Base-by-base conservation (phyloP, 1,284 basidiomycete species). In the Fistulina hepatica region DNA sequence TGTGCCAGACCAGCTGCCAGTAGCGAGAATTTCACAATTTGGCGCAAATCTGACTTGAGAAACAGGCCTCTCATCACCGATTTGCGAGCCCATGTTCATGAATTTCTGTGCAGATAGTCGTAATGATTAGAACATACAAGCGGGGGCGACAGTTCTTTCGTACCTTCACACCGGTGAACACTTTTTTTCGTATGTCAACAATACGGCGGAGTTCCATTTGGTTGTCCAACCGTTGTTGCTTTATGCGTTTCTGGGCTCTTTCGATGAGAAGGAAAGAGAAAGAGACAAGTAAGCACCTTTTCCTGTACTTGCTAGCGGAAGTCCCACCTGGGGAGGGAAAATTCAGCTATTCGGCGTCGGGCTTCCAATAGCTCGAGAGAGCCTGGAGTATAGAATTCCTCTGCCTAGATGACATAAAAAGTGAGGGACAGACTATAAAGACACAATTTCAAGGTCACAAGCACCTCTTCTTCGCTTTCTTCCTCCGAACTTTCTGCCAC, bases 351-450 rank as follows among this genome's bases (percentile, higher is more conserved):
- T 46, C 68, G 72, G 53, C 82, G 71, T 44, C 95, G 72, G 34
- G 92, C 80, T 51, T 84, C 73, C 28, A 97, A 67, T 36, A 99
- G 71, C 46, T 83, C 85, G 7, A 90, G 64, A 2, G 88, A 76
- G 3, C 94, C 94, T 42, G 89, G 85, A 3, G 94, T 86, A 58
- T 93, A 98, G 64, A 98, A 98, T 55, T 98, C 95, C 55, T 95
- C 93, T 54, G 86, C 76, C 69, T 84, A 48, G n/a, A n/a, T 39
- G 22, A 37, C 32, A 34, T 36, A 34, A 13, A n/a, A n/a, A n/a
- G 22, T 33, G 43, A 28, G 39, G 38, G 39, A 37, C 25, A 19
- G 8, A 5, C 6, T 26, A 20, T 12, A 20, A 22, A 19, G 23
- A 41, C 21, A 24, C 25, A 28, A 11, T 17, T 25, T 21, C 8